phyloP scores from a whole-genome alignment of 768 basidiomycete species.

The Chalciporus pseudorubinellus region DNA sequence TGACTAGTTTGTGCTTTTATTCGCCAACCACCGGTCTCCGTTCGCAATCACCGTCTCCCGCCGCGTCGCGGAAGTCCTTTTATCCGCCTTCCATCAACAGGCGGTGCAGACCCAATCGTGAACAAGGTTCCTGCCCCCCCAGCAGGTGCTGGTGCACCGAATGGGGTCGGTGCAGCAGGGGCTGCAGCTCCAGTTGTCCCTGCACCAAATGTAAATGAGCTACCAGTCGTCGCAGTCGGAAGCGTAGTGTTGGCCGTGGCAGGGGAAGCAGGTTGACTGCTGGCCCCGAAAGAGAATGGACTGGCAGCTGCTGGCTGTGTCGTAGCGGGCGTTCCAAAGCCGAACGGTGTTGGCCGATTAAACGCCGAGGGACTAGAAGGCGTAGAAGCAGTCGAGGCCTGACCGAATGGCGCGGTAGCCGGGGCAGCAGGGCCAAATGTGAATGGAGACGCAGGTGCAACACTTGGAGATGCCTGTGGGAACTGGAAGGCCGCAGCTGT shows the following conservation, averaged over 20 bases:
- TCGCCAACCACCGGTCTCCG: constrained; percentile 12
- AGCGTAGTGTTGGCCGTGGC: constrained; percentile 39
- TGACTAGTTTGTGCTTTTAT: constrained; percentile 7
- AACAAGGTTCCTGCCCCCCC: constrained; percentile 39
- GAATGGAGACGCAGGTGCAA: constrained; percentile 42
- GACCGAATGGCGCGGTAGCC: constrained; percentile 42
- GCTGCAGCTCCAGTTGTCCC: constrained; percentile 33
- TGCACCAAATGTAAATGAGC: constrained; percentile 39
- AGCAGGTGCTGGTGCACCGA: constrained; percentile 39
- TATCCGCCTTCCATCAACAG: constrained; percentile 42
- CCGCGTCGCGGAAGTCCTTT: constrained; percentile 54
- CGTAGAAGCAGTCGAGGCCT: constrained; percentile 42
- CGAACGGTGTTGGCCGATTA: constrained; percentile 44
- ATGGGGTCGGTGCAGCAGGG: constrained; percentile 44
- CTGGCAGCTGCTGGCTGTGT: constrained; percentile 32
- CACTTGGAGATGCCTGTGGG: constrained; percentile 34
- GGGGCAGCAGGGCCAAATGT: constrained; percentile 42
- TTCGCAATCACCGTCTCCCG: constrained; percentile 21
- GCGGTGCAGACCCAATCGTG: constrained; percentile 59
- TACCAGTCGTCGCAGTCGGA: constrained; percentile 27
- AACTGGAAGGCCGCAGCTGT: constrained; percentile 51
- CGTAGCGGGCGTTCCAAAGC: constrained; percentile 43
- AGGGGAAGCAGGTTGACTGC: constrained; percentile 60
- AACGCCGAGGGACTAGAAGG: constrained; percentile 61
- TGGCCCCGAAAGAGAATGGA: constrained; percentile 48